Conservation (phyloP, 108 stramenopile species). For the Stephanodiscus minutulus region DNA sequence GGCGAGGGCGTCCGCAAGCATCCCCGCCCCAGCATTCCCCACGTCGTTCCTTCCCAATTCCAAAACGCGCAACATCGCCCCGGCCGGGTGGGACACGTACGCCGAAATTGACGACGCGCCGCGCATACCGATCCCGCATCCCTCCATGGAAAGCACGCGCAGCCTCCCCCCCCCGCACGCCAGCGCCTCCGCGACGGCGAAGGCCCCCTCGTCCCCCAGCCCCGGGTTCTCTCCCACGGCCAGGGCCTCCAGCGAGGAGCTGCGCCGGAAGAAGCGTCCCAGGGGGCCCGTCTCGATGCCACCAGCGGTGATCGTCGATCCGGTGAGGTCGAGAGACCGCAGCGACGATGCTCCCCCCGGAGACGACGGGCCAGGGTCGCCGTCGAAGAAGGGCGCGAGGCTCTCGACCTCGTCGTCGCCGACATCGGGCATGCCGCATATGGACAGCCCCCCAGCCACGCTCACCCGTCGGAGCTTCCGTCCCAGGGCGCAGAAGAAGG, state of each 20-base stretch:
- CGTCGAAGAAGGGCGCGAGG: slow-evolving; percentile 19
- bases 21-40: slow-evolving; percentile 40
- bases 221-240: slow-evolving; percentile 29
- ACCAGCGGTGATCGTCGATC: slow-evolving; percentile 11
- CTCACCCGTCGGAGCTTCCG: slow-evolving; percentile 22
- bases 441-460: slow-evolving; percentile 17
- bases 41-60: slow-evolving; percentile 60
- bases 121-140: slow-evolving; percentile 3
- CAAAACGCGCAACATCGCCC: slow-evolving; percentile 20
- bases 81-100: neutral
- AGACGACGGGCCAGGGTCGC: neutral
- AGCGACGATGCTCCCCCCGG: neutral
- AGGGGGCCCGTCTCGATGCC: slow-evolving; percentile 1
- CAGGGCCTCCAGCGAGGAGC: slow-evolving; percentile 19
- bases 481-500: slow-evolving; percentile 18
- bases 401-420: slow-evolving; percentile 12
- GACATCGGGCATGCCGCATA: slow-evolving; percentile 18
- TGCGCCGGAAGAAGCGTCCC: slow-evolving; percentile 15
- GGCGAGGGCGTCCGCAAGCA: slow-evolving; percentile 46
- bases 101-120: slow-evolving; percentile 9
- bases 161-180: slow-evolving; percentile 1
- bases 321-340: slow-evolving; percentile 21
- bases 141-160: slow-evolving; percentile 14
- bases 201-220: slow-evolving; percentile 24
- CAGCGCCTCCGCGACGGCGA: slow-evolving; percentile 1